phyloP scores from a whole-genome alignment of 495 filamentous ascomycete species.

The Tuber melanosporum region DNA sequence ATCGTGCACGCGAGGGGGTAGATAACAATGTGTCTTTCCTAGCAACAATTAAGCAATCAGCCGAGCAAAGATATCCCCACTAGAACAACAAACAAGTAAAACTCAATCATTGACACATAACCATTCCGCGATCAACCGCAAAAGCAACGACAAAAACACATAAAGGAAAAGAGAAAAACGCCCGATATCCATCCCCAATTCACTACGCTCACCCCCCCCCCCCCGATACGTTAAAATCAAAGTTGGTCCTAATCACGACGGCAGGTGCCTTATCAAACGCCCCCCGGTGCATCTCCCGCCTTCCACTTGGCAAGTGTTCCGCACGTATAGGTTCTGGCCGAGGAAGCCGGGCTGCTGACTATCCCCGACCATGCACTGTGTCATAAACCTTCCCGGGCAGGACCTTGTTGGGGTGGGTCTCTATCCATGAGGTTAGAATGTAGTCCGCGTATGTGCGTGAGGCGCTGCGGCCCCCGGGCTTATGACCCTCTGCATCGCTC shows the following conservation, averaged over 20 bases:
- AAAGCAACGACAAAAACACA: no score
- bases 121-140: no score
- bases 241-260: conserved; percentile 52
- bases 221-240: conserved; percentile 46
- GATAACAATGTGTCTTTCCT: no score
- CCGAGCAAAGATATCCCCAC: no score
- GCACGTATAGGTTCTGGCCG: conserved; percentile 74
- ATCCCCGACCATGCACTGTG: conserved; percentile 66
- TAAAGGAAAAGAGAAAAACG: no score
- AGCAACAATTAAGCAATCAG: no score
- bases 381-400: conserved; percentile 67
- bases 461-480: no score
- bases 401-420: conserved; percentile 64
- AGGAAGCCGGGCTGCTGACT: conserved; percentile 74
- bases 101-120: no score
- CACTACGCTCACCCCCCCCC: no score
- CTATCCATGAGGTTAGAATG: conserved; percentile 69
- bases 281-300: conserved; percentile 49
- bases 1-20: no score
- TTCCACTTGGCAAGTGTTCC: conserved; percentile 67
- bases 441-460: conserved; percentile 75
- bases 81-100: no score
- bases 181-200: no score
- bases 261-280: conserved; percentile 52
- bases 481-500: conserved; percentile 53